Percentiles rank a stretch among this genome's conserved stretches.
These are phyloP conservation scores for Neurospora pannonica DNA, from an alignment of 495 filamentous ascomycete species.

Conservation along the genomic window DNA sequence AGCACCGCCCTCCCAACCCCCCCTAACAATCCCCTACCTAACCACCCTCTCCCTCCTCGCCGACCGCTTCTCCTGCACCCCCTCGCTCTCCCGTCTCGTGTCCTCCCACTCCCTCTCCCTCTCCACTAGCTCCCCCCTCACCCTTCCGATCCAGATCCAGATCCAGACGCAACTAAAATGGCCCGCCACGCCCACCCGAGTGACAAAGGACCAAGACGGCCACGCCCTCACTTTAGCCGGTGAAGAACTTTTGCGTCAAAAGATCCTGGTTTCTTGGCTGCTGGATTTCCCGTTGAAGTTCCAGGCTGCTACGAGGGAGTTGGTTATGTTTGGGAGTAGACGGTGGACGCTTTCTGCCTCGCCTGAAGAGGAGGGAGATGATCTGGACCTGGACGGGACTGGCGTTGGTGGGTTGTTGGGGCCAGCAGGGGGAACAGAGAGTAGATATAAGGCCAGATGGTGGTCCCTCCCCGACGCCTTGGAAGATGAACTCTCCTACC, in stretches of 20 bases:
- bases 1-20: not conserved
- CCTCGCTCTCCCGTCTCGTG: constrained; percentile 36
- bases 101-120: constrained; percentile 7
- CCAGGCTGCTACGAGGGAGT: constrained; percentile 40
- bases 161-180: constrained; percentile 31
- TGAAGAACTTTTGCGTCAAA: constrained; percentile 54
- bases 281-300: constrained; percentile 47
- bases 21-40: constrained; percentile 40
- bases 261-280: constrained; percentile 50
- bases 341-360: constrained; percentile 42
- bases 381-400: not conserved
- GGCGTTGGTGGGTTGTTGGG: no score
- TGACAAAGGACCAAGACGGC: constrained; percentile 30
- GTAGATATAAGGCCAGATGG: constrained; percentile 43
- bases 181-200: constrained; percentile 28
- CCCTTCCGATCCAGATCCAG: not conserved
- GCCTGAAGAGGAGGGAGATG: constrained; percentile 28
- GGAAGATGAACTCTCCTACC: constrained; percentile 62
- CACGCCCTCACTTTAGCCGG: constrained; percentile 19
- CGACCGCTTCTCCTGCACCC: constrained; percentile 51
- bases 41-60: constrained; percentile 57
- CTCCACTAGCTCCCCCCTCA: not conserved
- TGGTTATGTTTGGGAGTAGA: constrained; percentile 58
- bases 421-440: not conserved
- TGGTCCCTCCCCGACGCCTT: constrained; percentile 63